Evolutionary conservation across 2,329 filamentous ascomycete species (phyloP), one percentile per base, ranked within the genome.

Genomic region (Magnaporthiopsis rhizophila): DNA sequence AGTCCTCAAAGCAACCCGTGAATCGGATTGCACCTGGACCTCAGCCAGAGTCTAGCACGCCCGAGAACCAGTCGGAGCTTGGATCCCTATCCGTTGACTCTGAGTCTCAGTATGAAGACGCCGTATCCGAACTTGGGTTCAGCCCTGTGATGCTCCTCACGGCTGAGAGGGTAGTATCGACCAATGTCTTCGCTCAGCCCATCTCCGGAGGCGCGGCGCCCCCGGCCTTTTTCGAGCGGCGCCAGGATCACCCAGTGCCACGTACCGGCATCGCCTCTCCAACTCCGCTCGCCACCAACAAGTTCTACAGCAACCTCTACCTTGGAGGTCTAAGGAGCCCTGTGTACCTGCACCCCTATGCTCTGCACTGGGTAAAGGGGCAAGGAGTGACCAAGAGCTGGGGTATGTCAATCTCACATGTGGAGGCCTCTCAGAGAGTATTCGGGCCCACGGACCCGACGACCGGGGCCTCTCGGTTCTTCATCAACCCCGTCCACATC

Each of bases 281-380:
- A 1, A 72, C 73, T 0, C 85, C 88, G 3, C 77, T 91, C 59
- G 80, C 85, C 62, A 94, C 90, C 30, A 94, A 93, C 79, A 93
- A 91, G 71, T 93, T 92, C 73, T 91, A 90, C 69, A 82, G 88
- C 69, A 95, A 95, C 71, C 86, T 95, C 67, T 92, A 92, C 73
- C 80, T 97, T 0, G 89, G 87, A 5, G 82, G 81, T 58, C 92
- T 96, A 74, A 84, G 80, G 5, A 83, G 83, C 8, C 83, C 88
- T 0, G 81, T 87, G 0, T 97, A 89, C 76, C 88, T 89, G 0
- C 88, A 92, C 71, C 93, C 90, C 1, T 93, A 92, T 72, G 84
- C 85, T 3, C 72, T 93, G 24, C 76, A 82, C 24, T 92, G 89
- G 88, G 81, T 83, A 3, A 86, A 84, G 67, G 89, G 89, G 1